Evolutionary conservation across 1,284 basidiomycete genomes (phyloP), one percentile per base, ranked within the genome.

Genomic region (Boletus mariae): DNA sequence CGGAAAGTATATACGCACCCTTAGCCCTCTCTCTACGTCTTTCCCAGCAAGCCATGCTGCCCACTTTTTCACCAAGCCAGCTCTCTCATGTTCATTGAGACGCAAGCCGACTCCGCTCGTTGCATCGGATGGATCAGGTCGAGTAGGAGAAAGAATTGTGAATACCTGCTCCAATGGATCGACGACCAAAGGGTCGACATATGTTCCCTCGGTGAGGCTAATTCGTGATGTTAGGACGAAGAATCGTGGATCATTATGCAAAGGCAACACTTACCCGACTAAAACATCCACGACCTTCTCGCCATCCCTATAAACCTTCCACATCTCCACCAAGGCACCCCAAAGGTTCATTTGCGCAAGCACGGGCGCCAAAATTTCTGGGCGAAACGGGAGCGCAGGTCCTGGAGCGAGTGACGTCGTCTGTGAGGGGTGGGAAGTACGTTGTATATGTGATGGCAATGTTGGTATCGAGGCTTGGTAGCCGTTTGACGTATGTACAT

Each of bases 311-410:
- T 28, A 50, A 4, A 48, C 47, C 34, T 58, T 66, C 65, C 65
- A 66, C 64, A 66, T 62, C 50, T 66, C 65, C 26, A 66, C 32
- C 38, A 67, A 53, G 9, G n/a, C 47, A 12, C 62, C 55, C 65
- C 65, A 66, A 35, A 66, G 56, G 6, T 52, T 51, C 8, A 95
- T 73, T 63, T 88, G 88, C 15, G 82, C 85, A 0, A 95, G 79
- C 0, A 88, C 84, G 0, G 92, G 94, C 61, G 95, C 93, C 25
- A 95, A 83, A 37, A 88, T 79, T 85, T 90, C 60, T 9, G 49
- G 40, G 5, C 49, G 57, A 42, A 70, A 49, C 9, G 60, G 54
- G 2, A 57, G 31, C 3, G 37, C 45, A 23, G 55, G 47, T 20
- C 29, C 44, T n/a, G 26, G 28, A 25, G 37, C 25, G 11, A 42